Conservation (phyloP, 2,329 filamentous ascomycete species). For the Biscogniauxia sp. region DNA sequence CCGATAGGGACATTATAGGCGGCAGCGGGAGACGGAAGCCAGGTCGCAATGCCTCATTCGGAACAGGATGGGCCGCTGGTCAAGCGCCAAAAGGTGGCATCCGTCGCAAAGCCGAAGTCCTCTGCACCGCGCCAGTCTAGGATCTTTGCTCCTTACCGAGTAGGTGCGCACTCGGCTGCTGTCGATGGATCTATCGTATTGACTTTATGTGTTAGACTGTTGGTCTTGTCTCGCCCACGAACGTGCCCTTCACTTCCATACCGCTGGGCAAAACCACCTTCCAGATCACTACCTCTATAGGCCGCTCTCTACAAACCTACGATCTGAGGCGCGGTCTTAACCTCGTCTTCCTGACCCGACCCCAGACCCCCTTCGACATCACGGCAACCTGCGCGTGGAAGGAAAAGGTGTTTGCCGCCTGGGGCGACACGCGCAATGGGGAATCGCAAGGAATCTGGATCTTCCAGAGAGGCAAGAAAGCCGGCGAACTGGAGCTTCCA, state of each 20-base stretch:
- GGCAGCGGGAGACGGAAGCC: neutral
- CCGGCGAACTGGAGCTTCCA: conserved; percentile 71
- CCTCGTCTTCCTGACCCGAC: conserved; percentile 88
- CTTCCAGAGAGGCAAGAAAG: conserved; percentile 85
- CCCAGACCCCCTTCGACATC: conserved; percentile 81
- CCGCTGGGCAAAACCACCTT: conserved; percentile 92
- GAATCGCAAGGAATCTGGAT: conserved; percentile 75
- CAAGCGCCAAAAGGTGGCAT: conserved; percentile 73
- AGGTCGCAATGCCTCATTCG: conserved; percentile 53
- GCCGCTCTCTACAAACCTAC: conserved; percentile 89
- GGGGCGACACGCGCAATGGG: conserved; percentile 61
- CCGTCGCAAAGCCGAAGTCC: conserved; percentile 37
- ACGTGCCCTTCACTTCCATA: conserved; percentile 84
- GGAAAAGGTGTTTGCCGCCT: conserved; percentile 83
- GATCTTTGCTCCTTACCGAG: conserved; percentile 91
- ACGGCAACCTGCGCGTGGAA: conserved; percentile 88
- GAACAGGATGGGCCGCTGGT: conserved; percentile 60
- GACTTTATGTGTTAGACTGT: conserved; percentile 62
- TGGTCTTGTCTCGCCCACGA: conserved; percentile 86
- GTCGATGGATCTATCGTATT: conserved; percentile 4
- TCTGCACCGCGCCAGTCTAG: conserved; percentile 58
- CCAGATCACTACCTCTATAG: conserved; percentile 94
- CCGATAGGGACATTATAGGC: neutral
- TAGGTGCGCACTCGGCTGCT: conserved; percentile 39
- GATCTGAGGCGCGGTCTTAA: conserved; percentile 87